Conservation (phyloP, 371 early-diverging fungal genomes). For the Mortierella polycephala region DNA sequence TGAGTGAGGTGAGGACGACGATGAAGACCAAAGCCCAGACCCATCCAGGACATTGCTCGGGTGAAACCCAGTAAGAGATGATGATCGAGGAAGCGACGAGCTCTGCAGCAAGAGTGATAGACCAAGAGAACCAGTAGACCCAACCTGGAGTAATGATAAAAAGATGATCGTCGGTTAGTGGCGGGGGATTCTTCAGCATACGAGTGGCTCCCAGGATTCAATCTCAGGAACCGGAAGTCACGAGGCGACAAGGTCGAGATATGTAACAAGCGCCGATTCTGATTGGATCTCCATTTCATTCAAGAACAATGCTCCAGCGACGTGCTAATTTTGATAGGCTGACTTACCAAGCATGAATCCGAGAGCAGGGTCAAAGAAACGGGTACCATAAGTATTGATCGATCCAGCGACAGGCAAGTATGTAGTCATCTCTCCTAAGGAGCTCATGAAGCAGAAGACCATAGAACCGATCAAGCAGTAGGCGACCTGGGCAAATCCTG, state of each 20-base stretch:
- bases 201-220: neutral
- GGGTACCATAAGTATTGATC: conserved; percentile 82
- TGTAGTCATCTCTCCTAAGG: conserved; percentile 88
- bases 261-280: neutral
- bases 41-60: conserved; percentile 52
- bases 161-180: neutral
- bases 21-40: conserved; percentile 38
- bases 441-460: conserved; percentile 85
- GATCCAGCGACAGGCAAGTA: conserved; percentile 84
- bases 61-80: conserved; percentile 78
- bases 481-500: conserved; percentile 80
- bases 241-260: neutral
- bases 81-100: conserved; percentile 70
- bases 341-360: conserved; percentile 88
- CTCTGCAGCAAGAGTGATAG: conserved; percentile 82
- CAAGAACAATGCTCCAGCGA: neutral
- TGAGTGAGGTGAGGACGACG: conserved; percentile 33
- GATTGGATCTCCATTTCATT: neutral
- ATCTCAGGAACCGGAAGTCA: neutral
- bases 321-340: conserved; percentile 25
- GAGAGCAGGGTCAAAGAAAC: conserved; percentile 85
- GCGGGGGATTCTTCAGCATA: too few species aligned
- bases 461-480: conserved; percentile 76
- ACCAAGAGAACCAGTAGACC: conserved; percentile 87
- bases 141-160: conserved; percentile 11